Conservation (phyloP, 192 early-diverging fungal species). For the Thamnidium elegans region DNA sequence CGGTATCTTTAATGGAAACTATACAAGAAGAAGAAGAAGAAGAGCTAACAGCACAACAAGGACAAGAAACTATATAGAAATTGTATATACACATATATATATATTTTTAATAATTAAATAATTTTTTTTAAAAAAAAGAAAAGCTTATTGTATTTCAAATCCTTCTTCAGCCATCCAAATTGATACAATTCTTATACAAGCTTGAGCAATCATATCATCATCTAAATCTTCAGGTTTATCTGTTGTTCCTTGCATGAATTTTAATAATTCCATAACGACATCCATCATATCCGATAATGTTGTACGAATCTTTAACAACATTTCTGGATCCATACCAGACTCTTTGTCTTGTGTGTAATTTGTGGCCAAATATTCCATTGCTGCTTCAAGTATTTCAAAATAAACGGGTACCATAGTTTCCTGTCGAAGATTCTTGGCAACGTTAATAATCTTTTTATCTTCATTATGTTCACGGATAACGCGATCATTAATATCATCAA, state of each 20-base stretch:
- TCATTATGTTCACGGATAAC: not conserved
- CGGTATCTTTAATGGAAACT: not conserved
- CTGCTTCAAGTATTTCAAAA: conserved; percentile 40
- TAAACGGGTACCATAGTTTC: conserved; percentile 37
- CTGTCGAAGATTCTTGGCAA: conserved; percentile 16
- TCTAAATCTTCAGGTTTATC: conserved; percentile 11
- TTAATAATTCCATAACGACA: conserved; percentile 34
- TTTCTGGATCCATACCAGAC: conserved; percentile 32
- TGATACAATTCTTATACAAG: conserved; percentile 27
- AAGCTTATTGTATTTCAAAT: conserved; percentile 15
- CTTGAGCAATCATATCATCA: conserved; percentile 21
- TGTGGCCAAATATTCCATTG: conserved; percentile 37
- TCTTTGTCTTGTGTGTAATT: conserved; percentile 26
- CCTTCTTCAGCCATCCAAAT: conserved; percentile 37
- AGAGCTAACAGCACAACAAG: not conserved
- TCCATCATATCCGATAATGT: conserved; percentile 37
- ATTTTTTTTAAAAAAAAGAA: too few relatives aligned
- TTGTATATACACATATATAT: too few relatives aligned
- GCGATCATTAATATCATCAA: conserved; percentile 36
- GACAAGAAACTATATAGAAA: not conserved
- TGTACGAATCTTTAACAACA: conserved; percentile 32
- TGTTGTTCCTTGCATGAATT: conserved; percentile 25
- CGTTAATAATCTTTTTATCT: conserved; percentile 1
- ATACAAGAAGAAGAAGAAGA: not conserved
- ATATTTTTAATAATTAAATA: too few relatives aligned